Base-by-base conservation (phyloP, 1,284 basidiomycete species). In the Sphaerobolus stellatus region DNA sequence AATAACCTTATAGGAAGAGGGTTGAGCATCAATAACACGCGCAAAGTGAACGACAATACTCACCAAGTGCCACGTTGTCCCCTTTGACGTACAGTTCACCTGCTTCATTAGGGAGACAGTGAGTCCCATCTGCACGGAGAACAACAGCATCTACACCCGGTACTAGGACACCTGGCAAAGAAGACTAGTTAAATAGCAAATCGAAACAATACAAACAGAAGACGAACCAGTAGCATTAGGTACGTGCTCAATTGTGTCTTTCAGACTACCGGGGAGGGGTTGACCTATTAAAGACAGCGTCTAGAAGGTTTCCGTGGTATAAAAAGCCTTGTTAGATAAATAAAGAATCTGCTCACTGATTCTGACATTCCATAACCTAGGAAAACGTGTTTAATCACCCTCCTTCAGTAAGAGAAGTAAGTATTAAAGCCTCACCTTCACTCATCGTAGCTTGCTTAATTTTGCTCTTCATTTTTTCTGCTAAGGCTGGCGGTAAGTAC, bases 291-390 rank as follows among this genome's bases (percentile, higher is more conserved):
- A 75, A 1, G 76, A 69, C 20, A 87, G 71, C 0, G 88, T 89
- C 86, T 90, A 48, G 29, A 43, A 4, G 7, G 20, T n/a, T 43
- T 4, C 36, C n/a, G 36, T 38, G 36, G 36, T 38, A 16, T 38
- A 38, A 38, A 22, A 7, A 38, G 36, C 36, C 5, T 5, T 3
- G 36, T 38, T 5, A 7, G n/a, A 22, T n/a, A 7, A 7, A 38
- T n/a, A n/a, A 22, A 22, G n/a, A 49, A 41, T 38, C 6, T 25
- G 66, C 83, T 57, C 65, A 89, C 88, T 52, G 72, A 72, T 79
- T 91, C 88, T 0, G 87, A 88, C 76, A 90, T 81, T 14, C 88
- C 88, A 62, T 86, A 91, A 0, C 87, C 87, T 84, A 58, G 20
- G 5, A 28, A n/a, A 7, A 44, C 16, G 8, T 43, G 58, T 45